Conservation (phyloP, 108 stramenopile genomes). For the Cyclotella baltica region DNA sequence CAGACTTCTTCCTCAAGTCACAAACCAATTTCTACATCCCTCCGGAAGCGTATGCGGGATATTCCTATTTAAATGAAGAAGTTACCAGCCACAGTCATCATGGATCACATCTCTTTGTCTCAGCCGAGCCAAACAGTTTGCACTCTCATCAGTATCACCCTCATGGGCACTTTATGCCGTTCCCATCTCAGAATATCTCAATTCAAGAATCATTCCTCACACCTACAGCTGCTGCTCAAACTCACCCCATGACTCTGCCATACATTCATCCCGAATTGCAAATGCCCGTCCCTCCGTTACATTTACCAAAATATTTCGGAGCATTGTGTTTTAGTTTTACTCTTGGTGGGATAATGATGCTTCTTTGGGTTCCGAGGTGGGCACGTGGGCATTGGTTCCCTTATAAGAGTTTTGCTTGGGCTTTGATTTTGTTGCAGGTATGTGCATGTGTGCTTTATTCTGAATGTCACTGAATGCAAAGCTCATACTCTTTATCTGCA, state of each 20-base stretch:
- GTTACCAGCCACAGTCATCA: neutral
- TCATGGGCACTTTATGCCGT: neutral
- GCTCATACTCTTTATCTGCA: neutral
- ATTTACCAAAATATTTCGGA: slow-evolving; percentile 55
- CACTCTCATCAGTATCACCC: slow-evolving; percentile 2
- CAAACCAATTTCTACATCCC: slow-evolving; percentile 58
- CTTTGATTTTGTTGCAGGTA: slow-evolving; percentile 47
- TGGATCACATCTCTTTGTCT: slow-evolving; percentile 8
- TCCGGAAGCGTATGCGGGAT: slow-evolving; percentile 43
- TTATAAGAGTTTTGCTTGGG: slow-evolving; percentile 49
- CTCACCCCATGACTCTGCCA: slow-evolving; percentile 38
- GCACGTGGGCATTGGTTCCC: slow-evolving; percentile 48
- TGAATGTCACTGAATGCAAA: neutral
- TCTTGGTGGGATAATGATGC: slow-evolving; percentile 42
- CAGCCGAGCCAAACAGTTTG: neutral
- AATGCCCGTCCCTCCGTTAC: slow-evolving; percentile 49
- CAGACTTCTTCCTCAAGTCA: slow-evolving; percentile 40
- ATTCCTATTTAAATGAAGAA: slow-evolving; percentile 38
- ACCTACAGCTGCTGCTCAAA: neutral
- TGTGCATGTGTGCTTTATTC: neutral
- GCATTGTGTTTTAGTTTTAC: slow-evolving; percentile 55
- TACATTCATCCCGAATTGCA: slow-evolving; percentile 49
- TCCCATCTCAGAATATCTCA: neutral
- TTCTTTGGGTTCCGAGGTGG: slow-evolving; percentile 43
- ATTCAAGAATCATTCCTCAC: neutral